phyloP scores from a whole-genome alignment of 2,329 filamentous ascomycete species.

The Epichloe sylvatica region DNA sequence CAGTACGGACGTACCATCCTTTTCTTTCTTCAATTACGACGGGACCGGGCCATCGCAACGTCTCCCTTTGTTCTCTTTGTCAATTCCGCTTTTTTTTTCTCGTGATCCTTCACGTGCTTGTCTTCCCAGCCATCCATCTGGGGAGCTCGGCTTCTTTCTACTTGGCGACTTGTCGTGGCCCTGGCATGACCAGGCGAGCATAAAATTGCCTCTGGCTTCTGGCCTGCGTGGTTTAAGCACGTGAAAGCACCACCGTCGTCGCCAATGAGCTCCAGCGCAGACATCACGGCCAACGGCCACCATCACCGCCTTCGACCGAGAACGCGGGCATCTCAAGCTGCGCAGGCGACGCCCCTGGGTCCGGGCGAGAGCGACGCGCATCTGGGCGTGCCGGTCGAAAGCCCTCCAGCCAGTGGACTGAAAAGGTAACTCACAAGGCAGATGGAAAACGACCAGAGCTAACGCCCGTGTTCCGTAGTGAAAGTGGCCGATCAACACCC shows the following conservation, averaged over 20 bases:
- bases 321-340: constrained; percentile 36
- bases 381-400: constrained; percentile 16
- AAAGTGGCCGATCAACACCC: constrained; percentile 69
- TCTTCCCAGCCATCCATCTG: no score
- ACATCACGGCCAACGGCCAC: constrained; percentile 15
- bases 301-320: constrained; percentile 32
- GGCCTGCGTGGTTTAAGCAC: no score
- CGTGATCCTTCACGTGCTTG: no score
- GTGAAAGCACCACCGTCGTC: neutral
- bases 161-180: neutral
- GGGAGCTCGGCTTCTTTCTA: neutral
- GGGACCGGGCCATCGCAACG: no score
- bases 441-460: neutral
- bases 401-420: constrained; percentile 26
- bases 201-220: no score
- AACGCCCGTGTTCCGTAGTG: no score
- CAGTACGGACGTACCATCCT: no score
- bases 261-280: constrained; percentile 18
- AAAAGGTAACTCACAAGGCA: constrained; percentile 26
- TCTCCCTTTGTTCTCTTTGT: no score
- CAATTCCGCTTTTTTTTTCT: no score
- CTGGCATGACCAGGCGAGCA: neutral
- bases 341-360: constrained; percentile 25
- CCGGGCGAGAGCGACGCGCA: constrained; percentile 23
- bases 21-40: no score